A percentile compares a stretch with the other conserved stretches of the same genome.
Evolutionary conservation across 345 rosid species (phyloP).

Genomic region (Eucalyptus sp.): DNA sequence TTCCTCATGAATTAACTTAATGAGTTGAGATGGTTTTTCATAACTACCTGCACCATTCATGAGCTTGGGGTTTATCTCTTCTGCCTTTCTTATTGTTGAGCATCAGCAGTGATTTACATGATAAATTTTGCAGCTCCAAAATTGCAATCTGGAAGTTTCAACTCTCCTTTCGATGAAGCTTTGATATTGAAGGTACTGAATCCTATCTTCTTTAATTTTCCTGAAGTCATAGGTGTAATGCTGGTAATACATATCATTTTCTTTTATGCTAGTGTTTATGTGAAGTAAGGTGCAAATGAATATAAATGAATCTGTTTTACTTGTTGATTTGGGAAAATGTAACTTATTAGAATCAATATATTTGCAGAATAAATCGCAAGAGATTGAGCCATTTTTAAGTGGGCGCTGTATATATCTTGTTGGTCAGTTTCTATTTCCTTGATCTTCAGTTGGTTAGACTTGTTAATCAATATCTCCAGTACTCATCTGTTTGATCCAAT

Average conservation of each 20-base stretch:
- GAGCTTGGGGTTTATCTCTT: background rate
- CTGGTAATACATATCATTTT: background rate
- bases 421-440: conserved; percentile 46
- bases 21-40: background rate
- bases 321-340: background rate
- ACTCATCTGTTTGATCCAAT: background rate
- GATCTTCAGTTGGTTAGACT: background rate
- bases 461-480: background rate
- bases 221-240: background rate
- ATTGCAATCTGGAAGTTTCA: conserved; percentile 35
- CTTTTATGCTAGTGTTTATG: background rate
- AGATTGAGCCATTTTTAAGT: conserved; percentile 56
- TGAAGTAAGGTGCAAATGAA: background rate
- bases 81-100: background rate
- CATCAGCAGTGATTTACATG: background rate
- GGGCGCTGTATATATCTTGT: conserved; percentile 89
- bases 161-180: conserved; percentile 32
- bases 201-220: background rate
- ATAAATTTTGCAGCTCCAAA: conserved; percentile 33
- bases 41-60: background rate
- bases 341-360: conserved; percentile 11
- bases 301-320: background rate
- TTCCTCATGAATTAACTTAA: background rate
- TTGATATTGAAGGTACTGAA: conserved; percentile 47
- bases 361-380: conserved; percentile 71